Base-by-base conservation (phyloP, 768 basidiomycete genomes). In the Lentinula sp. region DNA sequence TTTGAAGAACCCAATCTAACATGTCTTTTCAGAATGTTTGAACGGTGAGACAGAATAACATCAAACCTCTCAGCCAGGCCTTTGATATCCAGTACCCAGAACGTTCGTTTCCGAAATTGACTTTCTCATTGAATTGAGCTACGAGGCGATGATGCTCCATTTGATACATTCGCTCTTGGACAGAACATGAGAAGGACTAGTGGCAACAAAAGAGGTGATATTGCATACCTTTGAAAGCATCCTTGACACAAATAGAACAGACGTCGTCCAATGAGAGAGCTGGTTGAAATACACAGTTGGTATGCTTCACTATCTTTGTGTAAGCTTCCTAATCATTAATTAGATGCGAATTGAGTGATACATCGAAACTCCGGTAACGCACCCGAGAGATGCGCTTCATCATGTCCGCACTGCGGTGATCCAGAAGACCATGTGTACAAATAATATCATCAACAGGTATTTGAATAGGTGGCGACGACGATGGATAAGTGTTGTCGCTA, bases 31-130 rank as follows among this genome's bases (percentile, higher is more conserved):
- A 60, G 50, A 34, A 50, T 23, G 15, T 32, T 31, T 37, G 23
- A 13, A 31, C 13, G 21, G 21, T 40, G 4, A 28, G 23, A 43
- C 7, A 42, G 28, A 23, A 32, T n/a, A n/a, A 32, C 8, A 49
- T 13, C 16, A 15, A 61, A 88, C 91, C 91, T 81, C 80, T 88
- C 3, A 89, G 70, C 93, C 93, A 94, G 5, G 73, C 70, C 68
- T 87, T 91, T 0, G 92, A 93, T 67, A 93, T 83, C 86, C 87
- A 91, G 69, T 79, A 86, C 6, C 82, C 81, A 15, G 65, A 63
- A 15, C 71, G 70, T 9, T 77, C 71, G 31, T 78, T 74, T 42
- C 76, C 76, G 5, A 39, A 18, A 35, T 34, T 34, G 34, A 21
- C 45, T 5, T 84, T 69, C 4, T 79, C 76, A 51, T 91, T 85